Percentiles rank a stretch among this genome's conserved stretches.
Evolutionary conservation across 2,329 filamentous ascomycete species (phyloP).

Genomic region (Phialophora expanda): DNA sequence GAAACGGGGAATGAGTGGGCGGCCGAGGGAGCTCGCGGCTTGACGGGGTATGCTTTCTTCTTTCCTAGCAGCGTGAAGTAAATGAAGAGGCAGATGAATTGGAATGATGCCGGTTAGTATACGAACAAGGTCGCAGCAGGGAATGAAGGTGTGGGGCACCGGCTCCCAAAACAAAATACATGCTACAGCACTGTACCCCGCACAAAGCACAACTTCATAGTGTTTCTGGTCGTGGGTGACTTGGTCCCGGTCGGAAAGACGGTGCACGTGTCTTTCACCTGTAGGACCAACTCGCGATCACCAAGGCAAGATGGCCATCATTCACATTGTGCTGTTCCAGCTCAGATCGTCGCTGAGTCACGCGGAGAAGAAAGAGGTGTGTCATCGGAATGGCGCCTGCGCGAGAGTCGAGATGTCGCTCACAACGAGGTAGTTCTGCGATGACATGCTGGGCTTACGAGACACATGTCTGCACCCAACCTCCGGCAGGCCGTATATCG

Average conservation of each 20-base stretch:
- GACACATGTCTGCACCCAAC: conserved; percentile 65
- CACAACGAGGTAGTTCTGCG: conserved; percentile 54
- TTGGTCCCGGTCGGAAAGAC: neutral
- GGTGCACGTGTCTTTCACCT: neutral
- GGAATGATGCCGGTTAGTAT: neutral
- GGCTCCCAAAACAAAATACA: neutral
- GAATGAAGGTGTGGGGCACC: no score
- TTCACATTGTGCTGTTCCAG: conserved; percentile 72
- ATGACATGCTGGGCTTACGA: conserved; percentile 62
- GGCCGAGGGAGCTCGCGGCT: neutral
- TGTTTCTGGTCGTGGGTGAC: neutral
- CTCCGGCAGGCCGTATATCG: conserved; percentile 66
- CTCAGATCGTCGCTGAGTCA: conserved; percentile 61
- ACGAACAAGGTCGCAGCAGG: no score
- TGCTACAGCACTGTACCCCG: neutral
- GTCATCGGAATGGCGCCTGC: conserved; percentile 36
- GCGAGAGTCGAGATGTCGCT: neutral
- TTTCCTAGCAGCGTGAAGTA: neutral
- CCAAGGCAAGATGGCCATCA: conserved; percentile 58
- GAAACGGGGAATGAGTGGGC: neutral
- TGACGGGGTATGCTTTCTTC: neutral
- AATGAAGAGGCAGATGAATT: neutral
- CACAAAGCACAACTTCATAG: neutral
- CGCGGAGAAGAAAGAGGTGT: conserved; percentile 62
- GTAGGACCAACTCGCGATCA: neutral